A percentile compares a stretch with the other conserved stretches of the same genome.
These are phyloP conservation scores for Seminavis robusta DNA, from an alignment of 108 stramenopile species.

Conservation along the genomic window DNA sequence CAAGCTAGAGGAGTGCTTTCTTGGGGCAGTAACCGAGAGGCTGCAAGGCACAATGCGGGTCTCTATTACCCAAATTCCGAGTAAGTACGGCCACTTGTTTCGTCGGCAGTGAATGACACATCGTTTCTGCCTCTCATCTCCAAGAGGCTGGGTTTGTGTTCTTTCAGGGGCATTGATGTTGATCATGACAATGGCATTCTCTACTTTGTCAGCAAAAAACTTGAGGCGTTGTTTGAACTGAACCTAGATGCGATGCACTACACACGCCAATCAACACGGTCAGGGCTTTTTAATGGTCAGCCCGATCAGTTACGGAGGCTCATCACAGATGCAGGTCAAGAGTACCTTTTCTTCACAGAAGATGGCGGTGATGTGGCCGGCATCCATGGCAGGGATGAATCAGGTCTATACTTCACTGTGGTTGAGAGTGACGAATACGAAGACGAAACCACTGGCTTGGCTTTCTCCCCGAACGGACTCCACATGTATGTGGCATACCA, in stretches of 20 bases:
- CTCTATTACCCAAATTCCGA: conserved; percentile 21
- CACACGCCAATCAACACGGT: conserved; percentile 8
- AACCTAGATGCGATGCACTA: conserved; percentile 24
- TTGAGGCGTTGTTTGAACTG: conserved; percentile 25
- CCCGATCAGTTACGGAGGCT: conserved; percentile 40
- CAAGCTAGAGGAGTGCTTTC: too few species aligned
- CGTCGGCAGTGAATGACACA: too few species aligned
- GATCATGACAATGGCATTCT: conserved; percentile 15
- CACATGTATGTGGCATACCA: conserved; percentile 60
- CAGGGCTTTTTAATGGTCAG: conserved; percentile 20
- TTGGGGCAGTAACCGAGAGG: conserved; percentile 7
- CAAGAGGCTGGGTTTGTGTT: too few species aligned
- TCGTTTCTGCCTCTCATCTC: too few species aligned
- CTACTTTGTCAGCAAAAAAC: conserved; percentile 25
- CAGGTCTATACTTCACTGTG: conserved; percentile 33
- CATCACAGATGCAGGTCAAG: too few species aligned
- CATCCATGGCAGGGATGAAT: conserved; percentile 33
- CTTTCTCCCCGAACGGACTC: conserved; percentile 47
- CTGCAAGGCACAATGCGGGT: conserved; percentile 13
- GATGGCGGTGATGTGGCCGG: conserved; percentile 37
- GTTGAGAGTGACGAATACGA: conserved; percentile 22
- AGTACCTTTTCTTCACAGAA: conserved; percentile 42
- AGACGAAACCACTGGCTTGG: conserved; percentile 53
- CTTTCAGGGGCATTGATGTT: conserved; percentile 44
- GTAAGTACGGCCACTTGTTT: too few species aligned